Conservation (phyloP, 257 asterid species). For the Nicotiana attenuata region DNA sequence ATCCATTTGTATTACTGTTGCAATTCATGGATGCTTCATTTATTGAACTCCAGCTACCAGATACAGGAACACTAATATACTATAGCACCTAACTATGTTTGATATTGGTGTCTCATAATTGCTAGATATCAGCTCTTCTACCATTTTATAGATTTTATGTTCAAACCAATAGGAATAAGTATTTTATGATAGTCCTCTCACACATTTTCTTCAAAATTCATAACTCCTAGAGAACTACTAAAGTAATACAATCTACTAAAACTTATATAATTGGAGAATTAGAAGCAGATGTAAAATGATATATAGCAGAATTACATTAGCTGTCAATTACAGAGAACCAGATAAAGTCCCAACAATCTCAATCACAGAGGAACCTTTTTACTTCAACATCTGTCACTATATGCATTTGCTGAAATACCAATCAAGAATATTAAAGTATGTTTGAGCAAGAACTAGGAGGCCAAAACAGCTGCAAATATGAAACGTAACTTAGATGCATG, state of each 20-base stretch:
- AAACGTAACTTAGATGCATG: conserved; percentile 7
- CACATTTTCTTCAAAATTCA: background rate
- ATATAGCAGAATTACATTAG: background rate
- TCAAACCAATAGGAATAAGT: background rate
- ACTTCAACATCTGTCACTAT: background rate
- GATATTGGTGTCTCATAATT: background rate
- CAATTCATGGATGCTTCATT: background rate
- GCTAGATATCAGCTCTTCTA: background rate
- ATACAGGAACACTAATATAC: background rate
- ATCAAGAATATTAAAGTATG: background rate
- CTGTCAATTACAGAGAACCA: conserved; percentile 7
- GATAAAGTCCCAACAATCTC: background rate
- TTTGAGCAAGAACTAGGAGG: background rate
- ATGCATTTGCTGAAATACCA: background rate
- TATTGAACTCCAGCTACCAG: background rate
- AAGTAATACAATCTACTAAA: background rate
- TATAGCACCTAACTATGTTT: background rate
- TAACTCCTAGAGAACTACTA: background rate
- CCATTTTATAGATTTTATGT: background rate
- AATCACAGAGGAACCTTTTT: background rate
- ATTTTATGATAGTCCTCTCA: background rate
- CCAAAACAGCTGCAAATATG: background rate
- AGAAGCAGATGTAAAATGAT: too few species aligned
- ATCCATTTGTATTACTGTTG: background rate
- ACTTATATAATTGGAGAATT: background rate